phyloP scores from a whole-genome alignment of 2,329 filamentous ascomycete species.

The Penicillium hordei region DNA sequence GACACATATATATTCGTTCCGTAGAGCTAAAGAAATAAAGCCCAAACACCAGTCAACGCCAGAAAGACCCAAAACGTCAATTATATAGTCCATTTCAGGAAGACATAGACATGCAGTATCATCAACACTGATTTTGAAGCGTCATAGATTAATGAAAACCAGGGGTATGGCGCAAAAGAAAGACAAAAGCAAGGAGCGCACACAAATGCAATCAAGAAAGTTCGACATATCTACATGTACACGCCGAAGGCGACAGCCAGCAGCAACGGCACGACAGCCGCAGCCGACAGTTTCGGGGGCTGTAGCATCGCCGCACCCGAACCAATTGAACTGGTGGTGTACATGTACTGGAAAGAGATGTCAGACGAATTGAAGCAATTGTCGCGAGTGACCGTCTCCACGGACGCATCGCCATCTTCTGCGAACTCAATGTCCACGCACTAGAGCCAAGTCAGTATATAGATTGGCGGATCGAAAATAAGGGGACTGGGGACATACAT shows the following conservation, averaged over 20 bases:
- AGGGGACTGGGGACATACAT: slow-evolving; percentile 54
- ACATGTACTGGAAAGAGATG: slow-evolving; percentile 75
- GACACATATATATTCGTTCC: neutral
- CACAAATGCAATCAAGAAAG: slow-evolving; percentile 19
- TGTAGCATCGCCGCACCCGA: slow-evolving; percentile 25
- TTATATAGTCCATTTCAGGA: neutral
- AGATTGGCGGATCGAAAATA: too few relatives aligned
- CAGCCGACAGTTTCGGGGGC: slow-evolving; percentile 16
- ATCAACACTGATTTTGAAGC: slow-evolving; percentile 14
- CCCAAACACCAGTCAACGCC: slow-evolving; percentile 6
- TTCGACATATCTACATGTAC: slow-evolving; percentile 18
- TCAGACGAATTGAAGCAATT: slow-evolving; percentile 89
- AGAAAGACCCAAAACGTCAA: neutral
- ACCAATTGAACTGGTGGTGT: slow-evolving; percentile 44
- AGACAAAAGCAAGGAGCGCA: slow-evolving; percentile 14
- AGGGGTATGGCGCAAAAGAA: slow-evolving; percentile 24
- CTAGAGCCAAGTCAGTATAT: slow-evolving; percentile 47
- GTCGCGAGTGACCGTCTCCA: slow-evolving; percentile 69
- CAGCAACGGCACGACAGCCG: slow-evolving; percentile 28
- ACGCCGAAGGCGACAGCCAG: slow-evolving; percentile 23
- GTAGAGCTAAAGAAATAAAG: neutral
- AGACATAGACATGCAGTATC: slow-evolving; percentile 5
- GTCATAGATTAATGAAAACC: slow-evolving; percentile 13
- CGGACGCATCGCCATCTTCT: slow-evolving; percentile 65
- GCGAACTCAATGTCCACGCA: slow-evolving; percentile 95